Base-by-base conservation (phyloP, 345 rosid genomes). In the Angophora floribunda region DNA sequence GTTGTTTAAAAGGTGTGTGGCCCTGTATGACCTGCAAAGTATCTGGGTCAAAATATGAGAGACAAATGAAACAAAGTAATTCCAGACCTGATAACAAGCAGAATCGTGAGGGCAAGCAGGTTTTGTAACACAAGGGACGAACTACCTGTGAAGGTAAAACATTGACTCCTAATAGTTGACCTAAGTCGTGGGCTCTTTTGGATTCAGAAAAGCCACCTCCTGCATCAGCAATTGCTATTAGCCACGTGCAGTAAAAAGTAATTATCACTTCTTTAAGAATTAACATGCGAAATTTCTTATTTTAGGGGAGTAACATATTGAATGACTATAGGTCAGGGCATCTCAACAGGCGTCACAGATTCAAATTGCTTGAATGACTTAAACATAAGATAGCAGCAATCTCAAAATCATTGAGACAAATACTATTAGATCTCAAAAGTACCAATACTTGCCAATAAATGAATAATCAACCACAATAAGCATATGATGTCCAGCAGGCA, bases 161-260 rank as follows among this genome's bases (percentile, higher is more conserved):
- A 70, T 93, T 86, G 41, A 96, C 90, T 79, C 93, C 97, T 57
- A 97, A 88, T 55, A 96, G 92, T 88, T 88, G 90, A 86, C 95
- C 94, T 88, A 97, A 90, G 91, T 97, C 97, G 65, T 87, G 89
- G 19, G 99, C 98, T 91, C 99, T 95, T 90, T 90, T 92, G 41
- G 97, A 93, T 93, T 96, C 99, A 75, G 91, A 95, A 90, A 94
- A 89, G 85, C 99, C 98, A 91, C 99, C 99, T 85, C 99, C 99
- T 97, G 89, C 14, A 13, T 51, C 65, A 21, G 36, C 55, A 65
- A 52, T 85, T 85, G 47, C 9, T 26, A 21, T 41, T 1, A 75
- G 82, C 82, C 24, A 1, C 2, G 0, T 10, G 49, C 82, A 75
- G 82, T 75, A 75, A 41, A 75, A 75, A 41, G 1, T 36, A 19